Evolutionary conservation across 768 basidiomycete genomes (phyloP).

Genomic region (Cystofilobasidium bisporidii): DNA sequence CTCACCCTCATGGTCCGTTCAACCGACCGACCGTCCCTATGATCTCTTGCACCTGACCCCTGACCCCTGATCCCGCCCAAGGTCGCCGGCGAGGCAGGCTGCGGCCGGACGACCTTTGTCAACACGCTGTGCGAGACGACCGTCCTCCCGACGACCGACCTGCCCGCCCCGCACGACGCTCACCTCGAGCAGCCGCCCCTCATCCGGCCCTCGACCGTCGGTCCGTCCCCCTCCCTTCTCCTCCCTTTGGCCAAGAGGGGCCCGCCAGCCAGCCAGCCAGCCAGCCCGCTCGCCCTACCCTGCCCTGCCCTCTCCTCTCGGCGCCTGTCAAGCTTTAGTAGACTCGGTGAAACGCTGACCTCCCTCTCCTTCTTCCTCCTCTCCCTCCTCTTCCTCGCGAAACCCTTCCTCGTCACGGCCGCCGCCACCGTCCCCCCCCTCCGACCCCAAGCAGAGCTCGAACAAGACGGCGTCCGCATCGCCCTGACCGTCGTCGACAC

Average conservation of each 20-base stretch:
- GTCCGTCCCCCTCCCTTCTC: slow-evolving; percentile 42
- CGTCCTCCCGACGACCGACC: slow-evolving; percentile 13
- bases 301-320: too few relatives aligned
- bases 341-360: too few relatives aligned
- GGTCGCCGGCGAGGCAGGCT: slow-evolving; percentile 17
- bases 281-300: too few relatives aligned
- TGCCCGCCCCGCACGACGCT: slow-evolving; percentile 57
- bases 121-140: slow-evolving; percentile 28
- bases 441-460: slow-evolving; percentile 90
- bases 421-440: slow-evolving; percentile 19
- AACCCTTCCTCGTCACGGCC: too few relatives aligned
- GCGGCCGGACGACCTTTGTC: slow-evolving; percentile 25
- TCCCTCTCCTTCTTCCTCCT: too few relatives aligned
- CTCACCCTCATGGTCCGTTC: slow-evolving; percentile 1
- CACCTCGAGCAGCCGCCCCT: slow-evolving; percentile 88
- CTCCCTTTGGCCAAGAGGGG: too few relatives aligned
- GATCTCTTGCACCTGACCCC: too few relatives aligned
- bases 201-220: slow-evolving; percentile 90
- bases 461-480: slow-evolving; percentile 96
- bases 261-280: too few relatives aligned
- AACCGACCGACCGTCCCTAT: background rate
- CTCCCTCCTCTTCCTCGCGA: too few relatives aligned
- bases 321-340: too few relatives aligned
- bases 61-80: background rate
- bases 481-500: slow-evolving; percentile 97